Percentiles rank a stretch among this genome's conserved stretches.
These are phyloP conservation scores for Starmera quercuum DNA, from an alignment of 805 yeast genomes.

Conservation along the genomic window DNA sequence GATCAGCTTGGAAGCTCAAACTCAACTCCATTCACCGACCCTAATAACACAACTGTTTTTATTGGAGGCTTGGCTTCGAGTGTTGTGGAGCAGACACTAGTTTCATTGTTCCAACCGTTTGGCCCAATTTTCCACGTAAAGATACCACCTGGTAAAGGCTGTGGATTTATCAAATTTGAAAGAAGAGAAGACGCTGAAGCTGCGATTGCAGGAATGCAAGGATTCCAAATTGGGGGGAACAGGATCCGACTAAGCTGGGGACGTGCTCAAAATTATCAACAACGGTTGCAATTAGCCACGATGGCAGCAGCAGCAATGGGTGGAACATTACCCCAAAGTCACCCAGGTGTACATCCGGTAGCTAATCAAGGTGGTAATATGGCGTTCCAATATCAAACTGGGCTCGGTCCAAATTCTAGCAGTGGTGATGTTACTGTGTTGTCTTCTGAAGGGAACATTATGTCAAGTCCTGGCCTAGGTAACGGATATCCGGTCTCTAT, in stretches of 20 bases:
- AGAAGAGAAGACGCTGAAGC: slow-evolving; percentile 66
- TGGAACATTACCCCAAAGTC: not conserved
- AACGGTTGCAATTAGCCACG: slow-evolving; percentile 13
- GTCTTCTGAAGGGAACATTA: too few relatives aligned
- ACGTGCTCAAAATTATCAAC: slow-evolving; percentile 29
- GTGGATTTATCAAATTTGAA: slow-evolving; percentile 71
- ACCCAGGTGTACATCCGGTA: not conserved
- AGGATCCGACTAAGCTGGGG: slow-evolving; percentile 77
- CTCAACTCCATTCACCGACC: slow-evolving; percentile 37
- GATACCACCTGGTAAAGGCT: slow-evolving; percentile 72
- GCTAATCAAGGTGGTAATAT: not conserved
- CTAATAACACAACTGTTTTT: slow-evolving; percentile 67
- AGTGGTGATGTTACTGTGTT: too few relatives aligned
- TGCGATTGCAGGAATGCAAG: slow-evolving; percentile 74
- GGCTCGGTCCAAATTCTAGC: too few relatives aligned
- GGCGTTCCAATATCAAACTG: too few relatives aligned
- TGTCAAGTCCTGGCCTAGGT: too few relatives aligned
- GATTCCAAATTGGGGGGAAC: slow-evolving; percentile 67
- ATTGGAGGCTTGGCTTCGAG: slow-evolving; percentile 69
- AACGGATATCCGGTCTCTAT: too few relatives aligned
- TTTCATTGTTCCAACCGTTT: slow-evolving; percentile 60
- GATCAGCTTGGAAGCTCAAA: too few relatives aligned
- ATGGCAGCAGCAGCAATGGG: slow-evolving; percentile 9
- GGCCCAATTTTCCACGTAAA: slow-evolving; percentile 65
- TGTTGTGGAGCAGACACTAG: slow-evolving; percentile 53